Conservation (phyloP, 805 yeast genomes). For the Myxozyma sirexii region DNA sequence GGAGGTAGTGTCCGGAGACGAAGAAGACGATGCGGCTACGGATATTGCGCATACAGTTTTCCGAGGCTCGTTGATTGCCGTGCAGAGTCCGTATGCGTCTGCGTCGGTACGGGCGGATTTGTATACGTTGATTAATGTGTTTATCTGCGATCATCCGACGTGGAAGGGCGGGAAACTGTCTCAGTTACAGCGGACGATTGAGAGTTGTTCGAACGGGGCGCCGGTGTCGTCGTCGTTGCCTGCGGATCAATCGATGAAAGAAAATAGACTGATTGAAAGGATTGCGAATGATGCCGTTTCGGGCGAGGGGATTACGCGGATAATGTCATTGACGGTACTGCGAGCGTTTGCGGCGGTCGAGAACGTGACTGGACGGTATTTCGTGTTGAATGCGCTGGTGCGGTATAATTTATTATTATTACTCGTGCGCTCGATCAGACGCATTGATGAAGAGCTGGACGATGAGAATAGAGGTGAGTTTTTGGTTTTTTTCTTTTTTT, state of each 20-base stretch:
- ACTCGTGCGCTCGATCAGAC: conserved; percentile 65
- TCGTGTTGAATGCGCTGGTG: conserved; percentile 62
- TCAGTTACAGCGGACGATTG: conserved; percentile 25
- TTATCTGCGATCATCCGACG: conserved; percentile 29
- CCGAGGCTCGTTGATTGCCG: conserved; percentile 72
- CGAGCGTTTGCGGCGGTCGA: conserved; percentile 66
- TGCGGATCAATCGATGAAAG: conserved; percentile 1
- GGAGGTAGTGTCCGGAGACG: conserved; percentile 31
- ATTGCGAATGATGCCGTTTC: conserved; percentile 77
- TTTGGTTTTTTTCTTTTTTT: too few relatives aligned
- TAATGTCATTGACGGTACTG: conserved; percentile 73
- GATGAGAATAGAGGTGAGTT: conserved; percentile 25
- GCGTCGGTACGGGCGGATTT: conserved; percentile 73
- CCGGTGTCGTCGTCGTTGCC: background rate
- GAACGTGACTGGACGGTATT: conserved; percentile 53
- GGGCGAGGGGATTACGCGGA: conserved; percentile 75
- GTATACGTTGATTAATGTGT: conserved; percentile 50
- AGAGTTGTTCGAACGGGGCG: conserved; percentile 16
- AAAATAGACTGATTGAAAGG: conserved; percentile 44
- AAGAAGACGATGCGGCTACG: conserved; percentile 40
- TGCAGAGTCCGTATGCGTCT: conserved; percentile 69
- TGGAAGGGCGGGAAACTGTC: conserved; percentile 12
- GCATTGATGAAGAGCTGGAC: conserved; percentile 65
- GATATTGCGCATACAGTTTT: conserved; percentile 69
- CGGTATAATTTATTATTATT: conserved; percentile 66